A percentile compares a stretch with the other conserved stretches of the same genome.
These are phyloP conservation scores for Suillus plorans DNA, from an alignment of 768 basidiomycete genomes.

Conservation along the genomic window DNA sequence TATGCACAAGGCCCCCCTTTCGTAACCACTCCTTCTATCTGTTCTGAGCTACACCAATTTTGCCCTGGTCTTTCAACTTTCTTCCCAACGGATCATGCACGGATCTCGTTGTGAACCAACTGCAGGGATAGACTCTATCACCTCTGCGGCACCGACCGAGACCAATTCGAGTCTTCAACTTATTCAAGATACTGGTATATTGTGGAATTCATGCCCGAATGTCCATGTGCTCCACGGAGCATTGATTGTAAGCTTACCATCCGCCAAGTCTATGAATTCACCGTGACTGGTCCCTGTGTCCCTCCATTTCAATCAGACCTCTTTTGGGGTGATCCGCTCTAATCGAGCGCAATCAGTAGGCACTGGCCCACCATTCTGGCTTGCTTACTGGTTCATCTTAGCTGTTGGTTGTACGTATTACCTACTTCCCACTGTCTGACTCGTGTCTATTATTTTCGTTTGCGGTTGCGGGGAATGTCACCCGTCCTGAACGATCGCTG, in stretches of 20 bases:
- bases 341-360: neutral
- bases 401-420: neutral
- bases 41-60: neutral
- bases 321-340: neutral
- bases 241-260: neutral
- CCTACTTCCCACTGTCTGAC: neutral
- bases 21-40: slow-evolving; percentile 3
- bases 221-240: neutral
- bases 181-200: neutral
- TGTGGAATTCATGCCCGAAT: neutral
- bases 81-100: neutral
- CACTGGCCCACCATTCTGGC: neutral
- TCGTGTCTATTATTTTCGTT: neutral
- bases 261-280: neutral
- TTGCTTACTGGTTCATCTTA: neutral
- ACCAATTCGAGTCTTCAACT: neutral
- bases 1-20: neutral
- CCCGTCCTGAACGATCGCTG: neutral
- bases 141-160: slow-evolving; percentile 1
- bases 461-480: neutral
- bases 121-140: neutral
- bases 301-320: neutral
- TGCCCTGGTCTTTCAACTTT: neutral
- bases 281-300: neutral
- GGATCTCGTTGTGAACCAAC: neutral